Evolutionary conservation across 495 filamentous ascomycete genomes (phyloP).

Genomic region (Aspergillus diversus): DNA sequence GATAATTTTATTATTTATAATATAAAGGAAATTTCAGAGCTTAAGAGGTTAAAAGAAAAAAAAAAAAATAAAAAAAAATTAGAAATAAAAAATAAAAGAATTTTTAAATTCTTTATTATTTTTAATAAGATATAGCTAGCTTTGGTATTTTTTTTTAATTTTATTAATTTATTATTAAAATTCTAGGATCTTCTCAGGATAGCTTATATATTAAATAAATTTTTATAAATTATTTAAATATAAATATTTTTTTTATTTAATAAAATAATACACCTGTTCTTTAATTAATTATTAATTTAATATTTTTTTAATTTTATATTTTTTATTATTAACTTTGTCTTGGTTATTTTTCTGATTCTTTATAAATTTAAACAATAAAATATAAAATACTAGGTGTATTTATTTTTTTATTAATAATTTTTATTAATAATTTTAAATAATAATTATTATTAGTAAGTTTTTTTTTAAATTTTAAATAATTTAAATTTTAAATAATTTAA

Average conservation of each 20-base stretch:
- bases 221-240: too few species aligned
- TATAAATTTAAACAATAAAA: constrained; percentile 5
- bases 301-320: neutral
- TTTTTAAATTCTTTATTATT: neutral
- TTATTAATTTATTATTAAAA: neutral
- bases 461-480: constrained; percentile 9
- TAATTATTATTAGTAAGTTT: constrained; percentile 8
- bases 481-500: too few species aligned
- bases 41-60: neutral
- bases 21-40: neutral
- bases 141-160: constrained; percentile 1
- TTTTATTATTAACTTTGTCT: neutral
- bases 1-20: neutral
- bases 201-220: too few species aligned
- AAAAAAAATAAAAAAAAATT: neutral
- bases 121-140: neutral
- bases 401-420: constrained; percentile 7
- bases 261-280: too few species aligned
- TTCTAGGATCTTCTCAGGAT: too few species aligned
- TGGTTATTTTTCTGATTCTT: neutral
- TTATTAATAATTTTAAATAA: too few species aligned
- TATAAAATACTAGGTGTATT: constrained; percentile 8
- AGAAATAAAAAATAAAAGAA: neutral
- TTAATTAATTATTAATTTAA: neutral
- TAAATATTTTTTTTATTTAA: too few species aligned